Evolutionary conservation across 2,329 filamentous ascomycete genomes (phyloP).

Genomic region (Aspergillus puulaauensis): DNA sequence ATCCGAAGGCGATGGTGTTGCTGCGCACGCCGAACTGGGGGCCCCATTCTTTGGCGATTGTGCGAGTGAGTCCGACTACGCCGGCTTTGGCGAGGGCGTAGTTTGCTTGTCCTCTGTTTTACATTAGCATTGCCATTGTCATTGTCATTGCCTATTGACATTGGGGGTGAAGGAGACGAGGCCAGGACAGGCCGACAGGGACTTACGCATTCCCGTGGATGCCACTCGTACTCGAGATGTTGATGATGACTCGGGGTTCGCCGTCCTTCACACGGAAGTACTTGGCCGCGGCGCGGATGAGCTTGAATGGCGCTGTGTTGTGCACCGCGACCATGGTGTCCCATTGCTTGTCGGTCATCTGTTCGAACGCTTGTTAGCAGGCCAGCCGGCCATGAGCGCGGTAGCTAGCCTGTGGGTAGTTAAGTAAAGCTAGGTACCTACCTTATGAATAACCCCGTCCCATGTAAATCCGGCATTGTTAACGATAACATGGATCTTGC

Average conservation of each 20-base stretch:
- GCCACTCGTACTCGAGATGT: slow-evolving; percentile 74
- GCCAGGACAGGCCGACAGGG: background rate
- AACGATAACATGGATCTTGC: slow-evolving; percentile 88
- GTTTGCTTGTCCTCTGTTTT: slow-evolving; percentile 71
- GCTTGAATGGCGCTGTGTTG: slow-evolving; percentile 80
- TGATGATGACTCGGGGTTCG: slow-evolving; percentile 75
- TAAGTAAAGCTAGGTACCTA: slow-evolving; percentile 48
- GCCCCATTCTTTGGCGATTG: slow-evolving; percentile 90
- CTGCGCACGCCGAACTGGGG: slow-evolving; percentile 76
- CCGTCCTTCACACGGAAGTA: slow-evolving; percentile 87
- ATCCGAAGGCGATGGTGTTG: slow-evolving; percentile 82
- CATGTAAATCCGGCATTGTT: slow-evolving; percentile 93
- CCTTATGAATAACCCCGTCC: slow-evolving; percentile 89
- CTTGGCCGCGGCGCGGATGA: slow-evolving; percentile 74
- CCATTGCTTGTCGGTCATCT: slow-evolving; percentile 88
- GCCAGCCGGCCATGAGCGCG: background rate
- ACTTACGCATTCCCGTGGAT: slow-evolving; percentile 73
- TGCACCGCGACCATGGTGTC: slow-evolving; percentile 82
- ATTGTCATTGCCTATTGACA: background rate
- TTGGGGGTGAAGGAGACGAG: background rate
- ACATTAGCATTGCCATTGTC: background rate
- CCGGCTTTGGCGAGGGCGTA: slow-evolving; percentile 84
- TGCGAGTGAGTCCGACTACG: slow-evolving; percentile 79
- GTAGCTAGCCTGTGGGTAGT: background rate
- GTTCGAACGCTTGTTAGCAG: background rate